Conservation (phyloP, 495 filamentous ascomycete genomes). For the Copromyces sp. region DNA sequence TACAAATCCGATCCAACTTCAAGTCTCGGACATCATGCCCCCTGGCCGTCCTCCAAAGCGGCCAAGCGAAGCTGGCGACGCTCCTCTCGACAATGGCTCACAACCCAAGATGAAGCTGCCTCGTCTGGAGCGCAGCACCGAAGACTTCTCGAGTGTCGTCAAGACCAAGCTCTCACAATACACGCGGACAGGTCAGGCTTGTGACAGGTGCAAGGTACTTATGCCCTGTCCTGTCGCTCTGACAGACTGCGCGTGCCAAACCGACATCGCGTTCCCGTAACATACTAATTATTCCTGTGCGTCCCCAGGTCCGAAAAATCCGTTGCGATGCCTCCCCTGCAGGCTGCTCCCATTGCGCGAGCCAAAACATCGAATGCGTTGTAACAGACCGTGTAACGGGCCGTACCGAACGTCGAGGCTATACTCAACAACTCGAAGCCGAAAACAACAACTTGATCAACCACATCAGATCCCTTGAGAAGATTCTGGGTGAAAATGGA, state of each 20-base stretch:
- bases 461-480: conserved; percentile 42
- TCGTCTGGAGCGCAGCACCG: conserved; percentile 38
- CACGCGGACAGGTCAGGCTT: conserved; percentile 73
- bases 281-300: background rate
- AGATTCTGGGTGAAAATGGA: conserved; percentile 29
- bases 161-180: conserved; percentile 53
- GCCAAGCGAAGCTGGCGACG: conserved; percentile 28
- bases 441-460: conserved; percentile 45
- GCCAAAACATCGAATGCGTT: conserved; percentile 60
- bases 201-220: conserved; percentile 81
- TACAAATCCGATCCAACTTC: conserved; percentile 19
- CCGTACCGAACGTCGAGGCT: conserved; percentile 65
- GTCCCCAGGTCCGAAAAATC: conserved; percentile 64
- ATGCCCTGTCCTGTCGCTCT: conserved; percentile 2
- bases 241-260: background rate
- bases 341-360: conserved; percentile 66
- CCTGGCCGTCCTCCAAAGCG: conserved; percentile 30
- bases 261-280: background rate
- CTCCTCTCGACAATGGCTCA: conserved; percentile 12
- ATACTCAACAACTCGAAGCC: conserved; percentile 52
- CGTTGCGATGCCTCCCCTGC: conserved; percentile 64
- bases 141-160: conserved; percentile 59
- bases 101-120: conserved; percentile 35
- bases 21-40: conserved; percentile 23
- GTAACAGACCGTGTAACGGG: conserved; percentile 85